Evolutionary conservation across 352 stramenopile genomes (phyloP).

Genomic region (Phytopythium chamaehyphon): DNA sequence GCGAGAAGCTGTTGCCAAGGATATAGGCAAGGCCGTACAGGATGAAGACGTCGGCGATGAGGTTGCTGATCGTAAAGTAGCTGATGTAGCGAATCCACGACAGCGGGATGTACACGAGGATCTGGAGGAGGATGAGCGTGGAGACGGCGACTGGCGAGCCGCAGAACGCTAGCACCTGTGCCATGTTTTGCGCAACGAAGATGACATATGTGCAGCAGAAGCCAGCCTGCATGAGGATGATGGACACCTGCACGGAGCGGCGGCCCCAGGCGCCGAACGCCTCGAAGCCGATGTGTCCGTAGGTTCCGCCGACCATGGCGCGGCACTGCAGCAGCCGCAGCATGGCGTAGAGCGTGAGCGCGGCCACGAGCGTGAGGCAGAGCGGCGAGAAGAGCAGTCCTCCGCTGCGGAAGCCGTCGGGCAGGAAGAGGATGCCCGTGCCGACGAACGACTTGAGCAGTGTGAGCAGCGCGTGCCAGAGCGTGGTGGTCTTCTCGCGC

Average conservation of each 20-base stretch:
- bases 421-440: slow-evolving; percentile 76
- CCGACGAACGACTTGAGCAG: slow-evolving; percentile 82
- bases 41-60: slow-evolving; percentile 83
- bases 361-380: slow-evolving; percentile 56
- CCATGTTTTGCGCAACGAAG: slow-evolving; percentile 79
- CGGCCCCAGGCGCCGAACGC: slow-evolving; percentile 66
- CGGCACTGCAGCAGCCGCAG: slow-evolving; percentile 70
- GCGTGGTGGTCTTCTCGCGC: slow-evolving; percentile 62
- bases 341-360: slow-evolving; percentile 73
- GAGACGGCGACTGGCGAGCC: slow-evolving; percentile 37
- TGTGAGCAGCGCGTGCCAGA: slow-evolving; percentile 75
- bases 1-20: slow-evolving; percentile 65
- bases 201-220: slow-evolving; percentile 87
- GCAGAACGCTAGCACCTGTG: slow-evolving; percentile 60
- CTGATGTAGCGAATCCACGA: slow-evolving; percentile 86
- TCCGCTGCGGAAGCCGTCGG: slow-evolving; percentile 67
- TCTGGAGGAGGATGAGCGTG: slow-evolving; percentile 67
- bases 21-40: slow-evolving; percentile 75
- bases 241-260: slow-evolving; percentile 75
- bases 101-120: slow-evolving; percentile 69
- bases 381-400: slow-evolving; percentile 73
- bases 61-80: slow-evolving; percentile 84
- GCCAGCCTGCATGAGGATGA: slow-evolving; percentile 80
- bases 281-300: slow-evolving; percentile 64
- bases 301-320: slow-evolving; percentile 63